Percentiles rank a stretch among this genome's conserved stretches.
Conservation (phyloP, 2,329 filamentous ascomycete genomes). For the Exserohilum turcica region DNA sequence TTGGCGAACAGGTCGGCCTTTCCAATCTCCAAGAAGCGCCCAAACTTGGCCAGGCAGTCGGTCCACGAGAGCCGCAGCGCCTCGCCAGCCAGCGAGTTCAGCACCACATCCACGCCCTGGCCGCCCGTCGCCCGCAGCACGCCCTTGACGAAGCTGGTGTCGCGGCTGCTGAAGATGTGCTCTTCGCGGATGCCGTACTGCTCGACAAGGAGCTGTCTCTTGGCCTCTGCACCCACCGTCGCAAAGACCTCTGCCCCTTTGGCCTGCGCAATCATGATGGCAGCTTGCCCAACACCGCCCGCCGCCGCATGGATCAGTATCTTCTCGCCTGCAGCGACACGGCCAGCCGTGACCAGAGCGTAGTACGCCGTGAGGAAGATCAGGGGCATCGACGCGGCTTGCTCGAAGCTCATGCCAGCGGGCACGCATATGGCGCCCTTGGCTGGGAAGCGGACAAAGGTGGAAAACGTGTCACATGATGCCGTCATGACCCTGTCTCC, state of each 20-base stretch:
- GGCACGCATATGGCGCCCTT: constrained; percentile 8
- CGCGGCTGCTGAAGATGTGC: constrained; percentile 36
- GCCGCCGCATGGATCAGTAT: constrained; percentile 36
- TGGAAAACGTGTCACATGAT: constrained; percentile 10
- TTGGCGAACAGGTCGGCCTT: constrained; percentile 16
- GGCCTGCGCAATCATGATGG: constrained; percentile 25
- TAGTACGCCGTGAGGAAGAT: constrained; percentile 13
- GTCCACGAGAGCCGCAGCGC: constrained; percentile 27
- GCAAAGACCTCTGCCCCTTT: constrained; percentile 23
- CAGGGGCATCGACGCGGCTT: constrained; percentile 11
- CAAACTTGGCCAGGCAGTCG: constrained; percentile 33
- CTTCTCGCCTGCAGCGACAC: constrained; percentile 29
- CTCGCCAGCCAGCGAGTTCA: constrained; percentile 41
- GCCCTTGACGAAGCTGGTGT: constrained; percentile 12
- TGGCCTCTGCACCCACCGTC: constrained; percentile 19
- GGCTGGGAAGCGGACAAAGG: constrained; percentile 11
- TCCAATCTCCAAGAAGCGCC: constrained; percentile 36
- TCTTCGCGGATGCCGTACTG: constrained; percentile 22
- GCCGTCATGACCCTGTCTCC: constrained; percentile 9
- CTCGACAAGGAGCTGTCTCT: constrained; percentile 19
- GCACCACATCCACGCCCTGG: constrained; percentile 41
- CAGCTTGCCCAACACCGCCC: constrained; percentile 31
- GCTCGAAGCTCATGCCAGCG: constrained; percentile 8
- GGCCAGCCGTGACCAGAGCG: constrained; percentile 2
- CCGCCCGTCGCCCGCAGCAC: constrained; percentile 21